Percentiles rank a stretch among this genome's conserved stretches.
Conservation (phyloP, 345 rosid genomes). For the Hibiscus syriacus region DNA sequence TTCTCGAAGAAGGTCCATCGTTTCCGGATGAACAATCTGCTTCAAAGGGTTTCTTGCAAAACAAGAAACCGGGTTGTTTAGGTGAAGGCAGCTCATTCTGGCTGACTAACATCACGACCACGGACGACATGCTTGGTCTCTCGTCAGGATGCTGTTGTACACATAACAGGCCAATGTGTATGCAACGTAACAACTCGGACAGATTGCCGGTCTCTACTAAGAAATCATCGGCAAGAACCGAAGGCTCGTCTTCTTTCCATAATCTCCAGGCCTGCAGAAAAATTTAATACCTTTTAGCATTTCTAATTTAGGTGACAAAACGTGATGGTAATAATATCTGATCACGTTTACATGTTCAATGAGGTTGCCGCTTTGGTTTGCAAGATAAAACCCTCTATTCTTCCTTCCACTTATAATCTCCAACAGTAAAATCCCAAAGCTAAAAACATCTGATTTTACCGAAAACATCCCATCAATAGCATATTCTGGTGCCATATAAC, state of each 20-base stretch:
- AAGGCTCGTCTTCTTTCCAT: constrained; percentile 22
- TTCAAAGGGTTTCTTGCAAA: background rate
- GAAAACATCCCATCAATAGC: constrained; percentile 10
- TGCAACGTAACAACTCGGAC: constrained; percentile 24
- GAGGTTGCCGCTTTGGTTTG: background rate
- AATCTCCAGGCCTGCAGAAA: constrained; percentile 31
- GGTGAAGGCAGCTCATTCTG: constrained; percentile 29
- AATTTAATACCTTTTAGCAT: constrained; percentile 14
- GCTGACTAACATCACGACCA: constrained; percentile 34
- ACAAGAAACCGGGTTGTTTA: constrained; percentile 30
- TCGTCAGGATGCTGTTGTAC: constrained; percentile 34
- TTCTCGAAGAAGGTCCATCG: background rate
- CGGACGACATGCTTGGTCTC: constrained; percentile 43
- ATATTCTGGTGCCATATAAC: constrained; percentile 14
- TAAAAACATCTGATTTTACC: background rate
- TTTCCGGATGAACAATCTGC: background rate
- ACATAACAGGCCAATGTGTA: constrained; percentile 40
- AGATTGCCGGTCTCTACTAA: constrained; percentile 12
- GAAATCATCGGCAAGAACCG: constrained; percentile 26
- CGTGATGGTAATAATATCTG: background rate
- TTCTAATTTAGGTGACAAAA: constrained; percentile 11
- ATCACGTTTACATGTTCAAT: background rate
- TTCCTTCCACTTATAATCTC: constrained; percentile 8
- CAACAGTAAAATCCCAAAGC: constrained; percentile 7
- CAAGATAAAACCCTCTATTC: constrained; percentile 12